Evolutionary conservation across 805 yeast genomes (phyloP).

Genomic region (Ogataea angusta): DNA sequence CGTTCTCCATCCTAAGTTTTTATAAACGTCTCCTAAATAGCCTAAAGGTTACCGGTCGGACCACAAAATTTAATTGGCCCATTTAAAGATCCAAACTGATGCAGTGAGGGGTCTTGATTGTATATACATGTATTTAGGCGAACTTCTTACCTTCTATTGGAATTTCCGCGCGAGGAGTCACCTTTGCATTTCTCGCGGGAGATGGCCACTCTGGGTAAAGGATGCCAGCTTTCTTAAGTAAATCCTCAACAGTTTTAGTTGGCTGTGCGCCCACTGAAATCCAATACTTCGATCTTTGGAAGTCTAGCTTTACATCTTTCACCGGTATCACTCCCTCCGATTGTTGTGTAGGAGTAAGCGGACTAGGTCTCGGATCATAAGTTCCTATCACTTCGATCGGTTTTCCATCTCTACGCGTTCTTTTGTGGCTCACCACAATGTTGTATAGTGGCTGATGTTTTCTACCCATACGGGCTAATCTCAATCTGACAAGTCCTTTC

Average conservation of each 20-base stretch:
- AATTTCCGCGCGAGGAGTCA: conserved; percentile 20
- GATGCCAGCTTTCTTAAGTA: conserved; percentile 77
- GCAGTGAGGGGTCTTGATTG: conserved; percentile 5
- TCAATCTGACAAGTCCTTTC: conserved; percentile 78
- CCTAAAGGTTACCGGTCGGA: conserved; percentile 6
- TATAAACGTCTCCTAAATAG: conserved; percentile 7
- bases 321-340: conserved; percentile 54
- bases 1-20: conserved; percentile 4
- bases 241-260: conserved; percentile 69
- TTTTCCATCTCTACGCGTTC: conserved; percentile 75
- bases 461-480: conserved; percentile 92
- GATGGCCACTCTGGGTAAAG: conserved; percentile 58
- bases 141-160: conserved; percentile 25
- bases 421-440: conserved; percentile 79
- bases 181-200: conserved; percentile 34
- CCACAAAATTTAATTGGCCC: conserved; percentile 5
- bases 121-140: conserved; percentile 17
- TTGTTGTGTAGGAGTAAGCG: conserved; percentile 59
- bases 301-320: conserved; percentile 81
- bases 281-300: conserved; percentile 92
- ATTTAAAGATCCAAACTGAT: background rate
- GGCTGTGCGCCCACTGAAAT: conserved; percentile 97
- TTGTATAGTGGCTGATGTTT: conserved; percentile 84
- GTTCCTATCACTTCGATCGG: conserved; percentile 97
- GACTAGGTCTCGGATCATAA: conserved; percentile 78